Evolutionary conservation across 345 rosid genomes (phyloP).

Genomic region (Eutrema heterophyllum): DNA sequence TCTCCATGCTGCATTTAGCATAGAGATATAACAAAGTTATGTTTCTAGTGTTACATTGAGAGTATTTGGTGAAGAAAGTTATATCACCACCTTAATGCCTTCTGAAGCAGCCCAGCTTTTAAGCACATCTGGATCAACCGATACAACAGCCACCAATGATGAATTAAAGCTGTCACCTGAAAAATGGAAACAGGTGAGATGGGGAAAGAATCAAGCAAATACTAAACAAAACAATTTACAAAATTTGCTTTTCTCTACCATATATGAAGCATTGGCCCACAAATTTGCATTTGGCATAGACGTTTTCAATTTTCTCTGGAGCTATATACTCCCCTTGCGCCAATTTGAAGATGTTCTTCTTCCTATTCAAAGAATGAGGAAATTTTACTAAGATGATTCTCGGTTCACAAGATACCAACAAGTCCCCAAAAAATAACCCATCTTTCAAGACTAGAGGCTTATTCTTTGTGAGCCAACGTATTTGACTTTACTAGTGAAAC

Average conservation of each 20-base stretch:
- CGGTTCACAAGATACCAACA: not conserved
- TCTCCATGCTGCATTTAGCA: conserved; percentile 46
- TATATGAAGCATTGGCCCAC: conserved; percentile 77
- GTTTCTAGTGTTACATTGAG: not conserved
- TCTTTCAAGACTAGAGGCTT: not conserved
- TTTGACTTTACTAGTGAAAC: not conserved
- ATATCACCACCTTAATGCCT: conserved; percentile 62
- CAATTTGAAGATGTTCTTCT: conserved; percentile 96
- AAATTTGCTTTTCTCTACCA: conserved; percentile 41
- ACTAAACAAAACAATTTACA: not conserved
- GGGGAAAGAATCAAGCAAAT: not conserved
- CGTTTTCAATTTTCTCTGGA: conserved; percentile 97
- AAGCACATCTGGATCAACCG: conserved; percentile 75
- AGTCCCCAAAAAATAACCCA: not conserved
- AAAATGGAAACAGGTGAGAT: conserved; percentile 18
- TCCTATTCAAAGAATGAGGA: conserved; percentile 45
- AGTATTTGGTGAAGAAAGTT: not conserved
- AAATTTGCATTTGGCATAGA: conserved; percentile 84
- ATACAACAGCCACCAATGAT: conserved; percentile 73
- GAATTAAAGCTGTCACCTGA: conserved; percentile 97
- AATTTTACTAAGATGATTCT: not conserved
- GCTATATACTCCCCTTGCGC: conserved; percentile 99
- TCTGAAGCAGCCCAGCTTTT: conserved; percentile 83
- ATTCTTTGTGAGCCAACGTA: not conserved
- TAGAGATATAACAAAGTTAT: not conserved